Conservation (phyloP, 805 yeast species). For the Candida broadrunensis region DNA sequence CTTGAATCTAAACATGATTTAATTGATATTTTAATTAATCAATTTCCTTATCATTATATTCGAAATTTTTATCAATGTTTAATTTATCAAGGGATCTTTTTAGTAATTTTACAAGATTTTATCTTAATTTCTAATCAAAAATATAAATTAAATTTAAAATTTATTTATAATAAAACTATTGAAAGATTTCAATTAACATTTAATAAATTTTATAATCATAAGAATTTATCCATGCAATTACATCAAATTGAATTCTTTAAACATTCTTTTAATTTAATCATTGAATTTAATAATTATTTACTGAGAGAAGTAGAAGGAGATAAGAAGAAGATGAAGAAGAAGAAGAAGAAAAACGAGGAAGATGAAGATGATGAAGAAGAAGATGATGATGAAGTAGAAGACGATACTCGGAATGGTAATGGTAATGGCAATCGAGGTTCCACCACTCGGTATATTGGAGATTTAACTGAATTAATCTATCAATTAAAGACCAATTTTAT, state of each 20-base stretch:
- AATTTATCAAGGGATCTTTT: constrained; percentile 17
- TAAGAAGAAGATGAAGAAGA: too few relatives aligned
- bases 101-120: constrained; percentile 14
- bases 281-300: constrained; percentile 5
- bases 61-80: constrained; percentile 14
- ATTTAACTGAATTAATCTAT: constrained; percentile 8
- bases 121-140: constrained; percentile 1
- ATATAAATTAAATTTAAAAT: constrained; percentile 10
- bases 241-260: constrained; percentile 4
- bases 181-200: constrained; percentile 12
- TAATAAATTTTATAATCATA: constrained; percentile 10
- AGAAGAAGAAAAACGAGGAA: too few relatives aligned
- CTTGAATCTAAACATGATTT: constrained; percentile 2
- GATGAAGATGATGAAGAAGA: too few relatives aligned
- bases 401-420: too few relatives aligned
- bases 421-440: neutral
- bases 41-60: constrained; percentile 10
- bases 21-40: constrained; percentile 6
- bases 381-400: too few relatives aligned
- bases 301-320: too few relatives aligned
- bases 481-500: constrained; percentile 6
- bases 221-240: neutral
- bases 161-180: constrained; percentile 8
- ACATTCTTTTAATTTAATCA: constrained; percentile 7
- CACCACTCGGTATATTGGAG: neutral